Base-by-base conservation (phyloP, 768 basidiomycete species). In the Rhodocollybia butyracea region DNA sequence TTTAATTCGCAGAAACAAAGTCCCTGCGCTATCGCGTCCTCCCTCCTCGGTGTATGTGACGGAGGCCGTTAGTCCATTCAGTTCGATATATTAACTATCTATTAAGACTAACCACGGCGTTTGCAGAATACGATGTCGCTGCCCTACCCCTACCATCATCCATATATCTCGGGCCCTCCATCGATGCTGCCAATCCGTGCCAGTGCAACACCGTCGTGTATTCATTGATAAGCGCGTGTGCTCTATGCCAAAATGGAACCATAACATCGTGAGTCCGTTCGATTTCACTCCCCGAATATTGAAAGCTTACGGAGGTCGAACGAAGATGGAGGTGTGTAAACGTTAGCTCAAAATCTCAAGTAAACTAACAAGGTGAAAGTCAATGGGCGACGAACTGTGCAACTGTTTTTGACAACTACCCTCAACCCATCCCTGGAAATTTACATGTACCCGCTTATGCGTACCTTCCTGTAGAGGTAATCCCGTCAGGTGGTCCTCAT, bases 371-470 rank as follows among this genome's bases (percentile, higher is more conserved):
- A n/a, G n/a, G n/a, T n/a, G n/a, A n/a, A 82, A 72, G 67, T 40
- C 57, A 67, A 26, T 84, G 82, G 82, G 63, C 72, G 32, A 64
- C 59, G 34, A 81, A 83, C 60, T 84, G 83, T 51, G 59, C 76
- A 2, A 68, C 54, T 3, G 60, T 77, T 21, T 75, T 68, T 50
- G 57, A 63, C 8, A 81, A 81, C n/a, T 85, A 70, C 57, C 78
- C 82, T 0, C 50, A 68, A 13, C 61, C 66, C n/a, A 66, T 86
- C 46, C 85, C 85, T 2, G 56, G 61, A 0, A 77, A 76, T 8
- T 72, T 79, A 1, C 68, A 71, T 11, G 73, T 87, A 19, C 85
- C 84, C 8, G 76, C 75, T 11, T 88, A 85, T 85, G 85, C 85
- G 12, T 88, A 79, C 57, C 67, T 80, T 31, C 76, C 83, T 54